phyloP scores from a whole-genome alignment of 2,329 filamentous ascomycete species.

The Myotisia sp. region DNA sequence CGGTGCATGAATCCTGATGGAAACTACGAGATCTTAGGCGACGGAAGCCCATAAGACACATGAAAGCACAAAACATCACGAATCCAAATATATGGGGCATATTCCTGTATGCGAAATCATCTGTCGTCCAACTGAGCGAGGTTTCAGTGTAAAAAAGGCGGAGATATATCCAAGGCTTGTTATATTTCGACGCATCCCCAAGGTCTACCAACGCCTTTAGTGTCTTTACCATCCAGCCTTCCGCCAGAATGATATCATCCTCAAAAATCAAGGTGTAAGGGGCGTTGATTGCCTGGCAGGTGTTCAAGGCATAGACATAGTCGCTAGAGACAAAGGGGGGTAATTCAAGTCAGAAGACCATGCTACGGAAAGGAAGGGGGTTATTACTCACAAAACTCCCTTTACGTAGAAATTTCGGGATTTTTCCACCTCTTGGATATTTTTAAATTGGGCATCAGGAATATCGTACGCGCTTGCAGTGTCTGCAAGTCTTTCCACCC shows the following conservation, averaged over 20 bases:
- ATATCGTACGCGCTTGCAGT: conserved; percentile 14
- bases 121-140: conserved; percentile 15
- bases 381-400: conserved; percentile 19
- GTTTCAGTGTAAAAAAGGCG: conserved; percentile 25
- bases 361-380: neutral
- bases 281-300: conserved; percentile 18
- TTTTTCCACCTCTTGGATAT: conserved; percentile 16
- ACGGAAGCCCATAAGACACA: conserved; percentile 10
- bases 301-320: conserved; percentile 19
- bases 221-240: conserved; percentile 24
- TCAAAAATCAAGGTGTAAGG: conserved; percentile 25
- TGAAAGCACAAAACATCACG: conserved; percentile 3
- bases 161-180: conserved; percentile 18
- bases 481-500: conserved; percentile 15
- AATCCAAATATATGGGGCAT: conserved; percentile 16
- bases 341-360: neutral
- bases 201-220: conserved; percentile 14
- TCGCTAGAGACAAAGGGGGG: conserved; percentile 10
- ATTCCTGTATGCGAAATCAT: conserved; percentile 16
- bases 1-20: conserved; percentile 12
- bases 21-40: conserved; percentile 6
- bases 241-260: conserved; percentile 25
- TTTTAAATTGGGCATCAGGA: conserved; percentile 11
- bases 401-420: conserved; percentile 20
- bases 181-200: neutral